These are phyloP conservation scores for Xenosphaeropsis pyriputrescens DNA, from an alignment of 2,329 filamentous ascomycete species.

Conservation along the genomic window DNA sequence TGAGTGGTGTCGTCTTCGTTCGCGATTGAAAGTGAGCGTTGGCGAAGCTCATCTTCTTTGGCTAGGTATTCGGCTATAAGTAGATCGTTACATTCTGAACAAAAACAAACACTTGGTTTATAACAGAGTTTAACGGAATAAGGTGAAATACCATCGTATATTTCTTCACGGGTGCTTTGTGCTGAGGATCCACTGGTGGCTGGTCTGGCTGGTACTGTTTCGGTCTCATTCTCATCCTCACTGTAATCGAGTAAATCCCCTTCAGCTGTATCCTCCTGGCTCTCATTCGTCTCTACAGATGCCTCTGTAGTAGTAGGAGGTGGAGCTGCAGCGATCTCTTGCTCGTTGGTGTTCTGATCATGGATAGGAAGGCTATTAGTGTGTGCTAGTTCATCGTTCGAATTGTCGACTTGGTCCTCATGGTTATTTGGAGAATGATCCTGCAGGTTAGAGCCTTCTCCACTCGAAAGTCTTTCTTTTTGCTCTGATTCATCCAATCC, in stretches of 20 bases:
- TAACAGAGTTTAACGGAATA: slow-evolving; percentile 12
- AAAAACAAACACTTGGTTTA: slow-evolving; percentile 11
- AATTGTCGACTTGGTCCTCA: no score
- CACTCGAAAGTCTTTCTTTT: neutral
- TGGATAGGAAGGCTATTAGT: no score
- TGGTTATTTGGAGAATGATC: no score
- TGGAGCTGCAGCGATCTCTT: no score
- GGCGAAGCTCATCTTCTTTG: slow-evolving; percentile 10
- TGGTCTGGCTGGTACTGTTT: neutral
- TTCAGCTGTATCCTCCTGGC: slow-evolving; percentile 11
- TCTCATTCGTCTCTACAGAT: neutral
- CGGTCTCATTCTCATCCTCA: slow-evolving; percentile 22
- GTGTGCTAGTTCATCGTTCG: no score
- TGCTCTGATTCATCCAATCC: neutral
- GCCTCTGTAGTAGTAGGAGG: neutral
- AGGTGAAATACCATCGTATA: slow-evolving; percentile 12
- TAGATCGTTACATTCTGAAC: slow-evolving; percentile 11
- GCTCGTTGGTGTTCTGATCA: no score
- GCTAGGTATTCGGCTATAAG: slow-evolving; percentile 10
- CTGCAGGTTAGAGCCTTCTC: neutral
- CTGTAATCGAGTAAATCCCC: slow-evolving; percentile 33
- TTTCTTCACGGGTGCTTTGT: neutral
- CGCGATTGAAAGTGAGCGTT: slow-evolving; percentile 7
- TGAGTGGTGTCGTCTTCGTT: neutral
- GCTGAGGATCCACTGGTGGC: neutral